A percentile compares a stretch with the other conserved stretches of the same genome.
Evolutionary conservation across 345 rosid species (phyloP).

Genomic region (Kernera saxatilis): DNA sequence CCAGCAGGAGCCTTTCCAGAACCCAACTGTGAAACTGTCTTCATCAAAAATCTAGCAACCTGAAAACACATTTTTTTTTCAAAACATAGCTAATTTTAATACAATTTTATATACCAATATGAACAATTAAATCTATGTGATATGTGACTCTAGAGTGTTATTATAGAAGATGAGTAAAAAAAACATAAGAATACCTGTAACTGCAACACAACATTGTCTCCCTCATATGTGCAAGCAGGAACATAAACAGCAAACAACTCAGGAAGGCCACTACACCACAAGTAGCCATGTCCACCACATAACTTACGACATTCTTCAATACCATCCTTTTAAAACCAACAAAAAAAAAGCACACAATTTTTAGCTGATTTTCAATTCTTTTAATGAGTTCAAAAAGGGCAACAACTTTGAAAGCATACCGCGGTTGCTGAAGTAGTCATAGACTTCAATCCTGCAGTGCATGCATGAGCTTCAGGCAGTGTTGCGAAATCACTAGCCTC

Average conservation of each 20-base stretch:
- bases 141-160: not conserved
- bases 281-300: constrained; percentile 98
- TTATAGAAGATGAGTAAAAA: not conserved
- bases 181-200: constrained; percentile 51
- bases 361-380: not conserved
- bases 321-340: constrained; percentile 39
- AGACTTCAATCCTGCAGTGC: constrained; percentile 95
- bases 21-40: constrained; percentile 66
- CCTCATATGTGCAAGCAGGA: constrained; percentile 91
- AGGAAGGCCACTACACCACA: constrained; percentile 81
- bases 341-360: not conserved
- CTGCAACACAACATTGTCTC: constrained; percentile 82
- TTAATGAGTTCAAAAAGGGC: not conserved
- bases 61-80: not conserved
- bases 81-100: not conserved
- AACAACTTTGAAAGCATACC: constrained; percentile 5
- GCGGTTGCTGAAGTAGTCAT: constrained; percentile 81
- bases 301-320: constrained; percentile 95
- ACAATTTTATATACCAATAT: not conserved
- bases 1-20: constrained; percentile 75
- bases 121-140: not conserved
- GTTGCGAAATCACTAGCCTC: constrained; percentile 83
- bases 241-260: constrained; percentile 86
- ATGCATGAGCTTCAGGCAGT: constrained; percentile 89
- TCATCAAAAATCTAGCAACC: constrained; percentile 90